Conservation (phyloP, 805 yeast species). For the Candida ponderosae region DNA sequence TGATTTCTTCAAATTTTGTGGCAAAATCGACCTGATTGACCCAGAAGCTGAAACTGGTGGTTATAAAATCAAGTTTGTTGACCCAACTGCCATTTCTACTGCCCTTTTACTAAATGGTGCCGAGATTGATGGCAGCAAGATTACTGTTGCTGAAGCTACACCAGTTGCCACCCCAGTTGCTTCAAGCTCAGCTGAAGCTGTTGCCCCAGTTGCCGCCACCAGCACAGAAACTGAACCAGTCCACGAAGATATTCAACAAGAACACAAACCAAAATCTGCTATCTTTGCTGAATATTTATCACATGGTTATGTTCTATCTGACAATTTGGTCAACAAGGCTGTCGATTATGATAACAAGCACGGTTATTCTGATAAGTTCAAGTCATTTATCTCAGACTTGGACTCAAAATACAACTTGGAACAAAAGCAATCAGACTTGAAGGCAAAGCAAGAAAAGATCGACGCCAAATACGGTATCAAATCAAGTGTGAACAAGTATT, state of each 20-base stretch:
- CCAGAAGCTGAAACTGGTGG: conserved; percentile 16
- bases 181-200: not conserved
- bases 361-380: conserved; percentile 53
- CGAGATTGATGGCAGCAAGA: conserved; percentile 52
- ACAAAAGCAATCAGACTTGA: conserved; percentile 26
- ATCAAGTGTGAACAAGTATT: conserved; percentile 26
- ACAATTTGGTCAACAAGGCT: conserved; percentile 51
- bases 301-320: conserved; percentile 65
- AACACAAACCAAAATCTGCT: conserved; percentile 68
- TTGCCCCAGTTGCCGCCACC: conserved; percentile 5
- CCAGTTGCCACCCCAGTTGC: conserved; percentile 2
- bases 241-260: conserved; percentile 54
- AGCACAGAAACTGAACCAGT: conserved; percentile 9
- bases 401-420: conserved; percentile 57
- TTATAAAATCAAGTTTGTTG: conserved; percentile 43
- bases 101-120: conserved; percentile 70
- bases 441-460: conserved; percentile 26
- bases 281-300: conserved; percentile 70
- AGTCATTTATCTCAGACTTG: conserved; percentile 41
- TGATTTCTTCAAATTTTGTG: conserved; percentile 74
- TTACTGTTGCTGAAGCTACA: conserved; percentile 29
- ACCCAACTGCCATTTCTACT: conserved; percentile 56
- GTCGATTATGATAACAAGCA: conserved; percentile 56
- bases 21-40: conserved; percentile 32
- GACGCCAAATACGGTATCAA: conserved; percentile 35